These are phyloP conservation scores for Cutaneotrichosporon cavernicola DNA, from an alignment of 1,284 basidiomycete genomes.

Conservation along the genomic window DNA sequence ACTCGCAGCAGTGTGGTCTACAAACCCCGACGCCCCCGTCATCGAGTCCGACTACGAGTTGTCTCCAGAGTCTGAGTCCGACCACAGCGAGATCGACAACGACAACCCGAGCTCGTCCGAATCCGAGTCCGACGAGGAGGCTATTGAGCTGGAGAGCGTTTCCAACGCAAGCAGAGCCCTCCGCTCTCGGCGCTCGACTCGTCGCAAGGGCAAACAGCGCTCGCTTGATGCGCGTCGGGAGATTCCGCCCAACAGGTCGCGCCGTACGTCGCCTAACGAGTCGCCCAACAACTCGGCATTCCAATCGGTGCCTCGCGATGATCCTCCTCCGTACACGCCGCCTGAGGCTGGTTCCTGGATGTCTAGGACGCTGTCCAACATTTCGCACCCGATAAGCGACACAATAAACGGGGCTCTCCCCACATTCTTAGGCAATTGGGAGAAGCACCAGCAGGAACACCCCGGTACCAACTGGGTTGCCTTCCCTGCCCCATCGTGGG, in stretches of 20 bases:
- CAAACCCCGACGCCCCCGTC: conserved; percentile 20
- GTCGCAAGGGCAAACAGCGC: conserved; percentile 20
- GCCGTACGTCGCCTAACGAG: conserved; percentile 16
- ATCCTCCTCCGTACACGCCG: conserved; percentile 45
- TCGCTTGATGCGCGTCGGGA: conserved; percentile 1
- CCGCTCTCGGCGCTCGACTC: conserved; percentile 15
- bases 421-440: conserved; percentile 13
- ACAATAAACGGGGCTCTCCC: conserved; percentile 37
- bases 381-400: conserved; percentile 41
- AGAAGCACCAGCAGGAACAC: conserved; percentile 18
- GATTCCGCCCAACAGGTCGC: not conserved
- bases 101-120: conserved; percentile 49
- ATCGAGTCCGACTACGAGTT: conserved; percentile 13
- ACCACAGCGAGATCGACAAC: conserved; percentile 45
- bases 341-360: conserved; percentile 41
- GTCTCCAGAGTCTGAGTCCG: conserved; percentile 25
- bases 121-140: conserved; percentile 32
- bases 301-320: conserved; percentile 27
- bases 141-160: conserved; percentile 27
- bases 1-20: conserved; percentile 48
- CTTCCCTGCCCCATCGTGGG: conserved; percentile 49
- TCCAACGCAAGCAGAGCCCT: conserved; percentile 19
- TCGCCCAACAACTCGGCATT: conserved; percentile 9
- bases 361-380: conserved; percentile 42
- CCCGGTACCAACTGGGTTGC: conserved; percentile 39